Percentiles rank a stretch among this genome's conserved stretches.
Evolutionary conservation across 768 basidiomycete species (phyloP).

Genomic region (Suillus subalutaceus): DNA sequence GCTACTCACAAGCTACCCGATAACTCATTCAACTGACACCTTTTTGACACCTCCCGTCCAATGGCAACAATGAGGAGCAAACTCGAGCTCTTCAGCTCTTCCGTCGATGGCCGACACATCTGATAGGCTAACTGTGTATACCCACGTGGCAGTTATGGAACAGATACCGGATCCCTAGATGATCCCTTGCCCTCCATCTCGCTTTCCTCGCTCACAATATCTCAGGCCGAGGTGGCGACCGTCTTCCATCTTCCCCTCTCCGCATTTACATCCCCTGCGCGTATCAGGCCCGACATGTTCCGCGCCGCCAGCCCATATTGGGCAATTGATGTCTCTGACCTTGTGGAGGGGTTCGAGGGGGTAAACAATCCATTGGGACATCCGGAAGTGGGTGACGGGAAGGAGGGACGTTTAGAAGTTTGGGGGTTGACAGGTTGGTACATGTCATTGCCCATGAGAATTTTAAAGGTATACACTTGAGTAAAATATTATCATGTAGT

Average conservation of each 20-base stretch:
- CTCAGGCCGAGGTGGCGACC: background rate
- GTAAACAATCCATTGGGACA: background rate
- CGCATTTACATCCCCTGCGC: background rate
- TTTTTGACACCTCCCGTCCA: too few species aligned
- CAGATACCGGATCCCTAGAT: background rate
- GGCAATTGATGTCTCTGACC: background rate
- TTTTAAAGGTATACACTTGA: conserved; percentile 45
- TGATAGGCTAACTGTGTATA: background rate
- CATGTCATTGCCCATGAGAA: conserved; percentile 62
- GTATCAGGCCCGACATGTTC: background rate
- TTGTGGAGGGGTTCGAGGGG: background rate
- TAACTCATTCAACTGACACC: too few species aligned
- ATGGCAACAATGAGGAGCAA: too few species aligned
- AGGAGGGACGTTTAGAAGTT: conserved; percentile 56
- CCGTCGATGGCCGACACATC: too few species aligned
- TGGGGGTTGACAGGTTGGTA: conserved; percentile 91
- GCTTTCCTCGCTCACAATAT: background rate
- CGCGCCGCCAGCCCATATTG: background rate
- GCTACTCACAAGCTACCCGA: too few species aligned
- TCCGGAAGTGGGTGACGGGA: background rate
- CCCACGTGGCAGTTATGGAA: background rate
- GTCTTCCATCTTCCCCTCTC: background rate
- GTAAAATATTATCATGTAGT: background rate
- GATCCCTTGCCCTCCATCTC: background rate
- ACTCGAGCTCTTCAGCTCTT: too few species aligned